These are phyloP conservation scores for Pythium phragmitis DNA, from an alignment of 352 stramenopile species.

Conservation along the genomic window DNA sequence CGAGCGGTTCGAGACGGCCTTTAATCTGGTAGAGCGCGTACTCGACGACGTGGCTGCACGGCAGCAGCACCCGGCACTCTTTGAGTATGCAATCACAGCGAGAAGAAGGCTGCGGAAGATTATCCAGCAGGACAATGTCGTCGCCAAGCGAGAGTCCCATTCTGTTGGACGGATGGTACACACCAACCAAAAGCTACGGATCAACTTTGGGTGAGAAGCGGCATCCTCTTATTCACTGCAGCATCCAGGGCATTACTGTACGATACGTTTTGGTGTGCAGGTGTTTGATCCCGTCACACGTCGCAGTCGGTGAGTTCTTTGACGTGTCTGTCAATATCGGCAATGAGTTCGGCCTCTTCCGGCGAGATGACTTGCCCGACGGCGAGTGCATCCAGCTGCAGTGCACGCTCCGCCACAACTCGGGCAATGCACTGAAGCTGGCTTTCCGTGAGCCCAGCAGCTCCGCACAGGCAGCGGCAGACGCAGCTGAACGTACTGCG, in stretches of 20 bases:
- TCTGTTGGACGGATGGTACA: conserved; percentile 78
- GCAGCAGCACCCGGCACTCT: conserved; percentile 29
- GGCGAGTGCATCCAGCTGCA: conserved; percentile 51
- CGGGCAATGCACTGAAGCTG: conserved; percentile 31
- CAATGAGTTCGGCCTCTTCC: conserved; percentile 84
- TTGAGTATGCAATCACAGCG: conserved; percentile 56
- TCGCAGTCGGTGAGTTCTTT: conserved; percentile 52
- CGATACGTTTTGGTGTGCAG: conserved; percentile 21
- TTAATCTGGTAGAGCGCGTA: conserved; percentile 43
- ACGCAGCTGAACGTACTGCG: neutral
- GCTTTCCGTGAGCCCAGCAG: conserved; percentile 16
- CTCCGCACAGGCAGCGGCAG: conserved; percentile 18
- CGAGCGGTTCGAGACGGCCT: conserved; percentile 69
- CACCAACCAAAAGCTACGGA: conserved; percentile 71
- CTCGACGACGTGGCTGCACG: conserved; percentile 29
- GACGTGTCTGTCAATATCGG: conserved; percentile 72
- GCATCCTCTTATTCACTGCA: neutral
- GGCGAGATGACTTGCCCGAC: conserved; percentile 43
- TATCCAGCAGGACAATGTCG: conserved; percentile 47
- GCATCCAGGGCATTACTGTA: neutral
- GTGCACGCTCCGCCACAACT: conserved; percentile 44
- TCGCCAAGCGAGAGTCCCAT: conserved; percentile 45
- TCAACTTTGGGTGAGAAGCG: conserved; percentile 67
- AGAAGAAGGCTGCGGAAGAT: conserved; percentile 55
- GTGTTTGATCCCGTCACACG: conserved; percentile 54